Evolutionary conservation across 495 filamentous ascomycete species (phyloP).

Genomic region (Neurospora terricola): DNA sequence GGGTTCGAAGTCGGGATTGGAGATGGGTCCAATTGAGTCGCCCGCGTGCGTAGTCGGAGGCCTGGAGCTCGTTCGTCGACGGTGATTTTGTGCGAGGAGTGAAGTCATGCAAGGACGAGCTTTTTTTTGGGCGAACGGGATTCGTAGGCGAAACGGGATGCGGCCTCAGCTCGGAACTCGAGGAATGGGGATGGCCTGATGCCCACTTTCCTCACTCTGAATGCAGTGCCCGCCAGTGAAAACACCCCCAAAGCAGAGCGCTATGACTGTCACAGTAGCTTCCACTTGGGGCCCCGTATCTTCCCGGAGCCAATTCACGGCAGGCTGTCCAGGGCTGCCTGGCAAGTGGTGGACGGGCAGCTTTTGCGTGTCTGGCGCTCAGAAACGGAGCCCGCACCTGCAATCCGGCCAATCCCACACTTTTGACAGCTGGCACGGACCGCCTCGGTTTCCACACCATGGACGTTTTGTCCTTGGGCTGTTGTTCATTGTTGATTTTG

Average conservation of each 20-base stretch:
- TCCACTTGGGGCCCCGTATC: constrained; percentile 3
- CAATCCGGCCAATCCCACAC: background rate
- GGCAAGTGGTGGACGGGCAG: background rate
- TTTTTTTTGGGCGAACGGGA: constrained; percentile 23
- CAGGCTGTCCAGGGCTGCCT: background rate
- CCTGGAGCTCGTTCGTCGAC: constrained; percentile 19
- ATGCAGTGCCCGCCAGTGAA: background rate
- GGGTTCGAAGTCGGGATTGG: constrained; percentile 23
- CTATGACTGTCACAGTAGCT: constrained; percentile 1
- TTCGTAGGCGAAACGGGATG: background rate
- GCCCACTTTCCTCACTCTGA: background rate
- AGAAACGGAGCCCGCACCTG: constrained; percentile 2
- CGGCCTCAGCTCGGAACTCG: constrained; percentile 16
- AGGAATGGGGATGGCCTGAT: constrained; percentile 21
- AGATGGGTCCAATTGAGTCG: constrained; percentile 34
- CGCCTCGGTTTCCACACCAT: background rate
- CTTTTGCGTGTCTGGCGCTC: background rate
- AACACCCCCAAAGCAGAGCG: background rate
- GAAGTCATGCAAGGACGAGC: constrained; percentile 29
- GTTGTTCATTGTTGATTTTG: background rate
- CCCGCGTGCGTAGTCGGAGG: constrained; percentile 21
- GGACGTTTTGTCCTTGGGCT: background rate
- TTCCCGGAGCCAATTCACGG: background rate
- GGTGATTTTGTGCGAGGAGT: constrained; percentile 23
- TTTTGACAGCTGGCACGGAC: background rate